Base-by-base conservation (phyloP, 2,329 filamentous ascomycete species). In the Ophiostoma sp. region DNA sequence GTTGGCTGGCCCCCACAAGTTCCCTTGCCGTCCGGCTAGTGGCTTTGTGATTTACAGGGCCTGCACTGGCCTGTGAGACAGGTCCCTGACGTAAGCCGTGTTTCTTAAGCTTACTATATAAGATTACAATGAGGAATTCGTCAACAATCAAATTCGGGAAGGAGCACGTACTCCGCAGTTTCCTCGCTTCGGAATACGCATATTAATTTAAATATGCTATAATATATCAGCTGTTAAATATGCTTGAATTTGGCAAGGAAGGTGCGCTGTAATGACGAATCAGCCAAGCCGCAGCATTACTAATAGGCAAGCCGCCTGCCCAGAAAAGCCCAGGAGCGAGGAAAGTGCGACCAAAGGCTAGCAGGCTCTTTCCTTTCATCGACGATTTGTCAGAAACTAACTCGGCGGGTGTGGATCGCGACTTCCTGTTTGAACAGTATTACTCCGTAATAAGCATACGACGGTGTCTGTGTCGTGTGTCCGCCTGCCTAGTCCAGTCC, bases 401-500 rank as follows among this genome's bases (percentile, higher is more conserved):
- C 38, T 42, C 40, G 38, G 60, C 18, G 60, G 18, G 40, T 63
- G 60, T 63, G 60, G 60, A 63, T 63, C 60, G 40, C 40, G 40
- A 42, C 60, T 63, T 63, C 40, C 60, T 41, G 60, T 42, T 41
- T 60, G 38, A 6, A 40, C 36, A 12, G 38, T 4, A 55, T 27
- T 55, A 55, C 18, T 27, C 27, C 27, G 27, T 27, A 27, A 18
- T 27, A 27, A 18, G 49, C 18, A 18, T 9, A 55, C 49, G 27
- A 58, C 38, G 52, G 52, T 60, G 55, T 36, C 38, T 36, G 40
- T 63, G 60, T 63, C 60, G 60, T 42, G 60, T 63, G 60, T 8
- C n/a, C 40, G 58, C 58, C 38, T 63, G 12, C 58, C 58, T 41
- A 9, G 27, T 63, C 12, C 14, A 40, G 49, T 55, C 18, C 9